Percentiles rank a stretch among this genome's conserved stretches.
These are phyloP conservation scores for Nectriaceae sp. DNA, from an alignment of 2,329 filamentous ascomycete species.

Conservation along the genomic window DNA sequence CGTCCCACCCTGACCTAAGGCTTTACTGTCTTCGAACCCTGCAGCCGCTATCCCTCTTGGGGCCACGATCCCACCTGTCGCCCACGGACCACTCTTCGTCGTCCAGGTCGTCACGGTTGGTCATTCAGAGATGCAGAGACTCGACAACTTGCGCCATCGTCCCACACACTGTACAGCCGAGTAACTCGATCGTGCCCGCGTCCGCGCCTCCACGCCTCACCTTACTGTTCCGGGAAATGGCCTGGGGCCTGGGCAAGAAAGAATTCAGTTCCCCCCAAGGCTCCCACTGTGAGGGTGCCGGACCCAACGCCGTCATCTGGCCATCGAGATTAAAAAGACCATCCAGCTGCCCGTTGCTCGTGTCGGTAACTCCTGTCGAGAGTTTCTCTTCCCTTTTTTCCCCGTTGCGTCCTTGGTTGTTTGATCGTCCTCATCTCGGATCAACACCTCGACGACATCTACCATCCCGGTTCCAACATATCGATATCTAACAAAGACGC, in stretches of 20 bases:
- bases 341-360: slow-evolving; percentile 1
- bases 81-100: slow-evolving; percentile 1
- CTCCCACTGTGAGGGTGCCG: slow-evolving; percentile 6
- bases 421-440: background rate
- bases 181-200: slow-evolving; percentile 28
- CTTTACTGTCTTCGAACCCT: background rate
- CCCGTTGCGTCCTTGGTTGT: background rate
- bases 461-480: background rate
- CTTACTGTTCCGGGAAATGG: slow-evolving; percentile 25
- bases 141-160: slow-evolving; percentile 33
- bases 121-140: no score
- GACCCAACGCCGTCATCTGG: slow-evolving; percentile 7
- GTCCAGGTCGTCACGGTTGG: slow-evolving; percentile 6
- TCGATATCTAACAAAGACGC: slow-evolving; percentile 2
- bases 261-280: background rate
- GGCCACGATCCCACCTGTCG: slow-evolving; percentile 2
- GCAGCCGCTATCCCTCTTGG: background rate
- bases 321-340: slow-evolving; percentile 19
- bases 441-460: no score
- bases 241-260: slow-evolving; percentile 5
- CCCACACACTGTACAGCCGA: slow-evolving; percentile 33
- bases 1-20: no score
- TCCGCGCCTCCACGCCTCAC: slow-evolving; percentile 29
- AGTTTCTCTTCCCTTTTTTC: background rate
- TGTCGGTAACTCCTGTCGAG: background rate